Evolutionary conservation across 352 stramenopile genomes (phyloP).

Genomic region (Phytophthora agathidicida): DNA sequence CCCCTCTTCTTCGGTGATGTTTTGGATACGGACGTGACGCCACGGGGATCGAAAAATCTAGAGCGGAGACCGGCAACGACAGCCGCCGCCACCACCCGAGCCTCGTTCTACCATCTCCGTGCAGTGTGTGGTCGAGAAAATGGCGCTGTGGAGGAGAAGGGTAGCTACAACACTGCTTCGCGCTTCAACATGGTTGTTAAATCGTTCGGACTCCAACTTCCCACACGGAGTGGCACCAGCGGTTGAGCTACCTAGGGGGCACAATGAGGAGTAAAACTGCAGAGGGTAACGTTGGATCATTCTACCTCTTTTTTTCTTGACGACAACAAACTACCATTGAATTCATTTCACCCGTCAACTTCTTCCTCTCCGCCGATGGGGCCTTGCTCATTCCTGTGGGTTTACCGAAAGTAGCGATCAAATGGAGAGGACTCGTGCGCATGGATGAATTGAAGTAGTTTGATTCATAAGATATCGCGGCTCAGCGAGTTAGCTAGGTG

Average conservation of each 20-base stretch:
- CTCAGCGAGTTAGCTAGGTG: no score
- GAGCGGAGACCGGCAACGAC: slow-evolving; percentile 3
- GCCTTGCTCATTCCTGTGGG: no score
- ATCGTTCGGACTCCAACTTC: slow-evolving; percentile 8
- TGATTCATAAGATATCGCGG: no score
- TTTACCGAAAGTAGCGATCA: no score
- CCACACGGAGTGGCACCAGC: slow-evolving; percentile 7
- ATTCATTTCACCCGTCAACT: no score
- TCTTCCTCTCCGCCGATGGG: no score
- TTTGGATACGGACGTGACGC: slow-evolving; percentile 17
- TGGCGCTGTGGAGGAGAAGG: background rate
- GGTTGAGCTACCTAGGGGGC: background rate
- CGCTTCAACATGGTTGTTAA: slow-evolving; percentile 33
- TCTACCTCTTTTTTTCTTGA: background rate
- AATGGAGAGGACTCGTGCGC: no score
- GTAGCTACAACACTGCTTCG: slow-evolving; percentile 1
- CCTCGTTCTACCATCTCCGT: background rate
- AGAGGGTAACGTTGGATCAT: slow-evolving; percentile 2
- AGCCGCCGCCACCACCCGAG: background rate
- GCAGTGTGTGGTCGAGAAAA: background rate
- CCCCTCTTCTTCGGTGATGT: slow-evolving; percentile 17
- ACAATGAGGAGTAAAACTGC: background rate
- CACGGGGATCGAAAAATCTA: slow-evolving; percentile 27
- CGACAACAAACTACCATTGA: no score
- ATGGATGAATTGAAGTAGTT: no score